Evolutionary conservation across 768 basidiomycete genomes (phyloP), one percentile per base, ranked within the genome.

Genomic region (Suillus subluteus): DNA sequence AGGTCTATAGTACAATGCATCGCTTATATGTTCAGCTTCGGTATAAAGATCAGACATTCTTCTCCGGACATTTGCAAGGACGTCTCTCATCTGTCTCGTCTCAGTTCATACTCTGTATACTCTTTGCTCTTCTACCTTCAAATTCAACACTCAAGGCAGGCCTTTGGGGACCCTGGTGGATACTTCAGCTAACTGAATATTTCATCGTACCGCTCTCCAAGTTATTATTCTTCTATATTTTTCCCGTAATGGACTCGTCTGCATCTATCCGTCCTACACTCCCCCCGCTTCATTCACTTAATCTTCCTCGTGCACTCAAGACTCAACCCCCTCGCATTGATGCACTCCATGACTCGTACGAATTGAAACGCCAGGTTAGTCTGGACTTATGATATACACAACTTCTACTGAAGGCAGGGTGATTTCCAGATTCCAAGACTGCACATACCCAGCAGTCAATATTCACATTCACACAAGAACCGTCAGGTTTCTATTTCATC

Each of bases 221-320:
- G 18, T 46, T 46, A 1, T 40, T 37, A 50, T 38, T 62, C 11
- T 21, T n/a, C 37, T 46, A 16, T 9, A 55, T 26, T 26, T 44
- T 9, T 18, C 21, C 46, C 46, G 59, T 23, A 26, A 73, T 74
- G 71, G 62, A 58, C 6, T 54, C 64, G 59, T 64, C 64, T 65
- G 66, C 70, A 66, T 73, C 79, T 62, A 64, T 73, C 54, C 85
- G 85, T 40, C 86, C 86, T 30, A 84, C 81, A 1, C 83, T 88
- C 15, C 87, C 87, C 16, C 78, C 87, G 13, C 79, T 88, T 13
- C 84, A 79, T 65, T 76, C 84, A 12, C 83, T 87, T 64, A 74
- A 82, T 63, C 80, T 87, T 30, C 63, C 58, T 52, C 62, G 62
- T 9, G 65, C 44, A n/a, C 37, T 37, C 9, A 48, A 63, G 9